These are phyloP conservation scores for Ligustrum vulgare DNA, from an alignment of 257 asterid genomes.

Conservation along the genomic window DNA sequence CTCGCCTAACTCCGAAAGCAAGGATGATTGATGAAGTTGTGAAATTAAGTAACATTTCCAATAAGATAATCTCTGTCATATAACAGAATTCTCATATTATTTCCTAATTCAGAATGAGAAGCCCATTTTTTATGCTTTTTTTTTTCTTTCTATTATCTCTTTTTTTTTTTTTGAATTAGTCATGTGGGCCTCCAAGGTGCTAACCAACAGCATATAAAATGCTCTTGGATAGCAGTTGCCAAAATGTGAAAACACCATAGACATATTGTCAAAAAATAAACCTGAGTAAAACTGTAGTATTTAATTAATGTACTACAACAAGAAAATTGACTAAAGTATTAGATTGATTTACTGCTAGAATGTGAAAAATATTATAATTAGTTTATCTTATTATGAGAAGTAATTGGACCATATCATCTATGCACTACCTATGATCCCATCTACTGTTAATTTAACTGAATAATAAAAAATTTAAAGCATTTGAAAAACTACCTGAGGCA, in stretches of 20 bases:
- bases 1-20: no score
- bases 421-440: neutral
- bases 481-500: slow-evolving; percentile 65
- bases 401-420: no score
- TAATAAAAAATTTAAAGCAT: neutral
- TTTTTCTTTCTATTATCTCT: no score
- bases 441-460: neutral
- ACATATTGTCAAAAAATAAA: slow-evolving; percentile 85
- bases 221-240: slow-evolving; percentile 65
- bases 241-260: slow-evolving; percentile 75
- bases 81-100: no score
- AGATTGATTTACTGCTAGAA: neutral
- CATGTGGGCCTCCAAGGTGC: slow-evolving; percentile 63
- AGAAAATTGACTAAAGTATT: neutral
- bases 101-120: no score
- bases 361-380: no score
- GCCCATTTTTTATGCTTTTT: no score
- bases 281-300: slow-evolving; percentile 91
- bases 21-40: no score
- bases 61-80: no score
- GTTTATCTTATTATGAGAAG: no score
- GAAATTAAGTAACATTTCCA: no score
- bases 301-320: neutral
- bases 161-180: no score
- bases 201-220: slow-evolving; percentile 87